Percentiles rank a stretch among this genome's conserved stretches.
Conservation (phyloP, 2,329 filamentous ascomycete species). For the Cordyceps fumosorosea region DNA sequence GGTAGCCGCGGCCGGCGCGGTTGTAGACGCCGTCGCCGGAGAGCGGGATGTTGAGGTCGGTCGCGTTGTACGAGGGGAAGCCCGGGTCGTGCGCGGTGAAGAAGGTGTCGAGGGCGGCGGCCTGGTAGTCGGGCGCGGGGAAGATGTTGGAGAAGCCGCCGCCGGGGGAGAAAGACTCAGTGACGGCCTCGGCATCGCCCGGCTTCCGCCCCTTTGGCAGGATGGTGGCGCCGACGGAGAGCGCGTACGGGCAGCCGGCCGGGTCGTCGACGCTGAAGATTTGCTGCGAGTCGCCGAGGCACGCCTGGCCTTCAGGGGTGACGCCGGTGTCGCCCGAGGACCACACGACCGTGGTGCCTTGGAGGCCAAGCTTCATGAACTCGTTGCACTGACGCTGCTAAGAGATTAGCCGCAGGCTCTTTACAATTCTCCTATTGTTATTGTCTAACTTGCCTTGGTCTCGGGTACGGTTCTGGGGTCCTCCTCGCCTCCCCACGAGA, state of each 20-base stretch:
- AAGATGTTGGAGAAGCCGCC: slow-evolving; percentile 40
- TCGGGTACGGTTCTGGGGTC: background rate
- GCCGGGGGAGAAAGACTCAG: slow-evolving; percentile 17
- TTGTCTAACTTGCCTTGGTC: background rate
- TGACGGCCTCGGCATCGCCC: slow-evolving; percentile 38
- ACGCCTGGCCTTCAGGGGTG: slow-evolving; percentile 16
- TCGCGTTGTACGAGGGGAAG: background rate
- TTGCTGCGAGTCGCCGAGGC: background rate
- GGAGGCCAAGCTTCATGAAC: slow-evolving; percentile 40
- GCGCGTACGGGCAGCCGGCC: slow-evolving; percentile 39
- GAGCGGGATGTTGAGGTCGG: background rate
- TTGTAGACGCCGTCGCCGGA: background rate
- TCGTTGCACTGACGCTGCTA: slow-evolving; percentile 34
- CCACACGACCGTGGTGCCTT: slow-evolving; percentile 34
- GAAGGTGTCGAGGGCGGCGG: slow-evolving; percentile 28
- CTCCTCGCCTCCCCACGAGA: background rate
- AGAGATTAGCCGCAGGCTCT: background rate
- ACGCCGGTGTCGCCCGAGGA: slow-evolving; percentile 35
- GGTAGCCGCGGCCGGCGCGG: slow-evolving; percentile 29
- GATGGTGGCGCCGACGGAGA: slow-evolving; percentile 43
- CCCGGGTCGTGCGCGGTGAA: background rate
- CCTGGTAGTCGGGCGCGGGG: slow-evolving; percentile 39
- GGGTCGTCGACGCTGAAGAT: slow-evolving; percentile 28
- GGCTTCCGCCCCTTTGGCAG: slow-evolving; percentile 33
- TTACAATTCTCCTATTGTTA: background rate